Conservation (phyloP, 352 stramenopile species). For the Bremia lactucae region DNA sequence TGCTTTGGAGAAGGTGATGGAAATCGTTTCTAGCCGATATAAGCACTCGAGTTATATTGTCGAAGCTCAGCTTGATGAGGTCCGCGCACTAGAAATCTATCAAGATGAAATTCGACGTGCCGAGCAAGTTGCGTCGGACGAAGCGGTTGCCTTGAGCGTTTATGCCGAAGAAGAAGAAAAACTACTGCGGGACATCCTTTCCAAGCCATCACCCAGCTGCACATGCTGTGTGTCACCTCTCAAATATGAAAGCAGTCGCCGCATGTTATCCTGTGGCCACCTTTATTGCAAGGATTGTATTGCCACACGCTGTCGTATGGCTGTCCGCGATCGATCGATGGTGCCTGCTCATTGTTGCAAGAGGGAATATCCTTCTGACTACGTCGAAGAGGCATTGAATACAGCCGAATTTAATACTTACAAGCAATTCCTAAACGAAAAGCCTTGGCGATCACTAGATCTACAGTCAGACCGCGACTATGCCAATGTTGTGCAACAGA, state of each 20-base stretch:
- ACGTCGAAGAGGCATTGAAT: constrained; percentile 35
- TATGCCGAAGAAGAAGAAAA: constrained; percentile 28
- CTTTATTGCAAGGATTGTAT: constrained; percentile 56
- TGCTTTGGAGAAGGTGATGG: constrained; percentile 13
- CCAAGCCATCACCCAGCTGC: constrained; percentile 33
- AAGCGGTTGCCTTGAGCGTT: constrained; percentile 35
- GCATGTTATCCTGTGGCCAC: constrained; percentile 41
- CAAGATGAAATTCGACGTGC: constrained; percentile 25
- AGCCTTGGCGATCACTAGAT: constrained; percentile 28
- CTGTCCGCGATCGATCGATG: constrained; percentile 38
- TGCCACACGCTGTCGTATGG: constrained; percentile 37
- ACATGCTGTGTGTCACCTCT: constrained; percentile 24
- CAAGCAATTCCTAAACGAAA: constrained; percentile 46
- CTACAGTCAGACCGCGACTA: constrained; percentile 60
- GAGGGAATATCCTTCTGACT: constrained; percentile 54
- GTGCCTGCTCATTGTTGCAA: constrained; percentile 63
- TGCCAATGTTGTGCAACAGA: constrained; percentile 19
- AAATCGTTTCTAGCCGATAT: constrained; percentile 15
- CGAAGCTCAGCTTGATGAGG: constrained; percentile 12
- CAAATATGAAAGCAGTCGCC: constrained; percentile 6
- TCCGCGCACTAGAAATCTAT: constrained; percentile 30
- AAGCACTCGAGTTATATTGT: constrained; percentile 7
- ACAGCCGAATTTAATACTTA: constrained; percentile 25
- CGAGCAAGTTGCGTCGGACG: constrained; percentile 27
- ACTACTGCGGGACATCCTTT: no score